Conservation (phyloP, 2,329 filamentous ascomycete species). For the Botryosphaeria dothidea region DNA sequence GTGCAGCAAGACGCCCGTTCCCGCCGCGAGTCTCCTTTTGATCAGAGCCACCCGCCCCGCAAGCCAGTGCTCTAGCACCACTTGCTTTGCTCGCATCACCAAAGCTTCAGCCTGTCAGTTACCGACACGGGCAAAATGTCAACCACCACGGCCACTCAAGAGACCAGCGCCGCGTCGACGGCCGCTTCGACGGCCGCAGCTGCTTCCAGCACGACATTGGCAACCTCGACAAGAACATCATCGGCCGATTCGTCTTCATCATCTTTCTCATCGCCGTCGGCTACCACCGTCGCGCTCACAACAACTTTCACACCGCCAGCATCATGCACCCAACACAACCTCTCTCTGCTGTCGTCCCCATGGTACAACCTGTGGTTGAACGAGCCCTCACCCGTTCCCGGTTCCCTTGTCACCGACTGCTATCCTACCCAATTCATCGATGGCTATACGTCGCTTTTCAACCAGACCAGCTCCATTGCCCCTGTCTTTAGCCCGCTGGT, state of each 20-base stretch:
- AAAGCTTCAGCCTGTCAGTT: neutral
- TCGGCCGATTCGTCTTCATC: neutral
- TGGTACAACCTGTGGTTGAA: constrained; percentile 30
- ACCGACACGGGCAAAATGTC: neutral
- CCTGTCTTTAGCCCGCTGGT: constrained; percentile 30
- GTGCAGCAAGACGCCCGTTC: neutral
- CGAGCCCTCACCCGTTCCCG: constrained; percentile 27
- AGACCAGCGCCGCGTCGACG: neutral
- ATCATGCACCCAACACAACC: constrained; percentile 27
- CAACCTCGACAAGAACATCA: neutral
- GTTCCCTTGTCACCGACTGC: constrained; percentile 26
- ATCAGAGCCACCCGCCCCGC: neutral
- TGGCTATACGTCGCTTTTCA: constrained; percentile 24
- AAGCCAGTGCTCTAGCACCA: neutral
- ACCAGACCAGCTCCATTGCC: constrained; percentile 26
- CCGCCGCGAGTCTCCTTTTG: neutral
- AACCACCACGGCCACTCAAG: neutral
- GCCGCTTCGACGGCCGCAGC: neutral
- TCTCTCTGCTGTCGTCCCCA: constrained; percentile 29
- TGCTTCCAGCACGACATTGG: neutral
- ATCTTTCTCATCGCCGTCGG: neutral
- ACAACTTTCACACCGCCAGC: constrained; percentile 30
- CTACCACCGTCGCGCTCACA: constrained; percentile 21
- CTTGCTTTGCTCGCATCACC: neutral
- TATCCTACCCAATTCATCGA: constrained; percentile 29